Evolutionary conservation across 1,284 basidiomycete genomes (phyloP), one percentile per base, ranked within the genome.

Genomic region (Ceratobasidium sp.): DNA sequence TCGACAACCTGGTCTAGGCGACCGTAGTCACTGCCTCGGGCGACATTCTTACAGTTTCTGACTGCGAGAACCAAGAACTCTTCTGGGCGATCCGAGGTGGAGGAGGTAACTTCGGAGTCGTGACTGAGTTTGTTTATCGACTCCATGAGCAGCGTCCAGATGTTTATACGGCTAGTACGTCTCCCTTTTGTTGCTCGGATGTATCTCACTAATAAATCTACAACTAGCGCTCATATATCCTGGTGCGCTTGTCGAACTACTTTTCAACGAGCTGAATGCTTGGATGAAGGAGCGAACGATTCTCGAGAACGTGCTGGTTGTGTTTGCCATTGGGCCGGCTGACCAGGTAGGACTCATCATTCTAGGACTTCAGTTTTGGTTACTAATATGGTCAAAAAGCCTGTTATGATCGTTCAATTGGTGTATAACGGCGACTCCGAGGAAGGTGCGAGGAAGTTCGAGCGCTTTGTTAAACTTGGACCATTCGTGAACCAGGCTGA

Each of bases 1-100:
- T 91, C 77, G 91, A 92, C 82, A 90, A 90, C 78, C 85, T 92
- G 26, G 83, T 88, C 15, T 84, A 69, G 88, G 90, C 86, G 0
- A 89, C 87, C 0, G 83, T 92, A 33, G 89, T 92, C 13, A 87
- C 86, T 3, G 88, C 88, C 0, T 84, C 89, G 73, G 91, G 91
- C 0, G 84, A 83, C 10, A 81, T 89, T 2, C 78, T 87, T n/a
- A 88, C 83, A 10, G 88, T 87, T 1, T 89, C 83, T 80, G 85
- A 86, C 10, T 83, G 82, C 0, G 83, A 87, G 80, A 87, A 91
- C 77, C 75, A 84, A 0, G 90, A 92, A 81, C 84, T 92, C 1
- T 91, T 90, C 83, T 91, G 89, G 83, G 91, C 84, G 9, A 86
- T 92, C 28, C 85, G 91, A 18, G 91, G 91, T 3, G 90, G 87